Evolutionary conservation across 352 stramenopile genomes (phyloP).

Genomic region (Pythium dissimile): DNA sequence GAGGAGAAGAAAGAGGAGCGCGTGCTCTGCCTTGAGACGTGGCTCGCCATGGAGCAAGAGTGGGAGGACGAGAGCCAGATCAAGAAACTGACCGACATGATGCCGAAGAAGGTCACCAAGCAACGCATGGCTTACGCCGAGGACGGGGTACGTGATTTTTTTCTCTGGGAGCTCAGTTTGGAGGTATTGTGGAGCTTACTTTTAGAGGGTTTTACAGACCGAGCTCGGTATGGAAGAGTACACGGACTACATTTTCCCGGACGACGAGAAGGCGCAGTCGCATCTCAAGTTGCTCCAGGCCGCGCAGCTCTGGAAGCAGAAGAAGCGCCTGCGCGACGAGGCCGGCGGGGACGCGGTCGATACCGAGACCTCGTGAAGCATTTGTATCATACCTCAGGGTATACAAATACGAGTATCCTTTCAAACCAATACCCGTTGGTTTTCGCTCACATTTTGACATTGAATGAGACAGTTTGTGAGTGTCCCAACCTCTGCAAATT

Average conservation of each 20-base stretch:
- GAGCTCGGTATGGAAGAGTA: slow-evolving; percentile 96
- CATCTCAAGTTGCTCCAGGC: slow-evolving; percentile 98
- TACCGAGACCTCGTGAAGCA: not conserved
- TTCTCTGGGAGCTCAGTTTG: not conserved
- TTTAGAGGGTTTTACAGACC: slow-evolving; percentile 36
- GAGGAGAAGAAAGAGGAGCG: slow-evolving; percentile 92
- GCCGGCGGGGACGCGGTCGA: not conserved
- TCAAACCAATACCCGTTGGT: not conserved
- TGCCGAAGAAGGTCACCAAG: slow-evolving; percentile 96
- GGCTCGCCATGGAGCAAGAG: slow-evolving; percentile 92
- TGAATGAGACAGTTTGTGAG: too few species aligned
- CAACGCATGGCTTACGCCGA: slow-evolving; percentile 92
- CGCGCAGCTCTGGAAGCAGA: slow-evolving; percentile 96
- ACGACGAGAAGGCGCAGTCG: slow-evolving; percentile 94
- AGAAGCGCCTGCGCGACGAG: slow-evolving; percentile 58
- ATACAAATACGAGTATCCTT: not conserved
- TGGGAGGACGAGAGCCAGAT: slow-evolving; percentile 54
- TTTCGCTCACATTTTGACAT: not conserved
- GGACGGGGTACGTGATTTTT: slow-evolving; percentile 66
- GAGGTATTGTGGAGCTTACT: slow-evolving; percentile 22
- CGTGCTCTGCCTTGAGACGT: slow-evolving; percentile 96
- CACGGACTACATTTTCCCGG: slow-evolving; percentile 98
- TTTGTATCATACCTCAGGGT: too few species aligned
- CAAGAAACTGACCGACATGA: slow-evolving; percentile 89
- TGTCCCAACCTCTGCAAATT: too few species aligned